Evolutionary conservation across 1,284 basidiomycete genomes (phyloP).

Genomic region (Taiwanofungus camphoratus): DNA sequence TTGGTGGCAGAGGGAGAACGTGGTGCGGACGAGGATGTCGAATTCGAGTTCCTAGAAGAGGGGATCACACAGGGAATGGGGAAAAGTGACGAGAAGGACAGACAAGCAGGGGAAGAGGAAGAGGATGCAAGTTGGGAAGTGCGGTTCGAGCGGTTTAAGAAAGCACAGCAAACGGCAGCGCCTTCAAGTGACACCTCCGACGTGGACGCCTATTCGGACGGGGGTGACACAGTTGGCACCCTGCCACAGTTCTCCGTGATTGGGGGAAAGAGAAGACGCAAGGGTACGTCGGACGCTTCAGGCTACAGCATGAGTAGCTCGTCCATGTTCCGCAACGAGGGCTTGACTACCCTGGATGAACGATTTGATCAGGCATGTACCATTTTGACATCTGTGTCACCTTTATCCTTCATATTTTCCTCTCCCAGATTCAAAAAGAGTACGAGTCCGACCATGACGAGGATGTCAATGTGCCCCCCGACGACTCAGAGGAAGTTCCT

Average conservation of each 20-base stretch:
- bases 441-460: constrained; percentile 66
- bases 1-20: constrained; percentile 75
- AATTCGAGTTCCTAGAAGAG: constrained; percentile 70
- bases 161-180: constrained; percentile 33
- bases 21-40: constrained; percentile 43
- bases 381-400: neutral
- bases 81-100: constrained; percentile 7
- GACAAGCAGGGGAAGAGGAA: constrained; percentile 23
- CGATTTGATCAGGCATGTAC: constrained; percentile 82
- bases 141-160: constrained; percentile 75
- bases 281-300: constrained; percentile 77
- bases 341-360: constrained; percentile 86
- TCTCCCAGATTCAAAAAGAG: constrained; percentile 73
- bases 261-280: constrained; percentile 72
- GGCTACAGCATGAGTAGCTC: constrained; percentile 97
- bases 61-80: constrained; percentile 32
- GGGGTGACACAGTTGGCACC: constrained; percentile 73
- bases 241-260: constrained; percentile 70
- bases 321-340: constrained; percentile 91
- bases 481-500: constrained; percentile 60
- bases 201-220: constrained; percentile 57
- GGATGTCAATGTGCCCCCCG: constrained; percentile 40
- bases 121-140: constrained; percentile 60
- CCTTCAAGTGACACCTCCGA: constrained; percentile 40
- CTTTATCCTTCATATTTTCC: neutral